Conservation (phyloP, 345 rosid species). For the Citrus inodora region DNA sequence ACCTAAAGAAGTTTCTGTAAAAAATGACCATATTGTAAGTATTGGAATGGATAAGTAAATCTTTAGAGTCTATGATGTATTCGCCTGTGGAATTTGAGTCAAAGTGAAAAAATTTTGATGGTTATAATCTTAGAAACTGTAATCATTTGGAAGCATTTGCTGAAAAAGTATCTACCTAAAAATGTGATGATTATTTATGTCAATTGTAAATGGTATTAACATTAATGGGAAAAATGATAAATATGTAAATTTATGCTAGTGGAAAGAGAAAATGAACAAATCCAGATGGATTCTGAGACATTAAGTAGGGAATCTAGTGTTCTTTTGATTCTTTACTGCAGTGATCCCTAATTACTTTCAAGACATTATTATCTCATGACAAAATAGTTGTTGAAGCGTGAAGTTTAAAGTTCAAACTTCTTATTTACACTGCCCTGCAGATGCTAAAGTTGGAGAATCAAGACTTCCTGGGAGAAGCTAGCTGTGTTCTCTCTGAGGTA, state of each 20-base stretch:
- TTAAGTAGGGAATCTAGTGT: not conserved
- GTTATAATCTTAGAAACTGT: not conserved
- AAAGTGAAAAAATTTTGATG: not conserved
- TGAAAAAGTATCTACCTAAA: not conserved
- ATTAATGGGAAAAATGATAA: not conserved
- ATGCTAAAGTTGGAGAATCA: conserved; percentile 56
- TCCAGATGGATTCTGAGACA: not conserved
- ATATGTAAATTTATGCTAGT: not conserved
- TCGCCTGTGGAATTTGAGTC: not conserved
- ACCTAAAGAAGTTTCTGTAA: not conserved
- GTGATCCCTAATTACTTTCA: not conserved
- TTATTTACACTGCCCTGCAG: conserved; percentile 30
- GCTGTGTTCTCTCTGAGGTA: conserved; percentile 64
- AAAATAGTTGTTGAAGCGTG: not conserved
- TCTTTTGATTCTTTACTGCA: not conserved
- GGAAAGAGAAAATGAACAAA: not conserved
- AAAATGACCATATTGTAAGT: not conserved
- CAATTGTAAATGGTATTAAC: not conserved
- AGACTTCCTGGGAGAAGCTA: conserved; percentile 79
- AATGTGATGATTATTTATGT: not conserved
- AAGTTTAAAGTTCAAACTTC: conserved; percentile 8
- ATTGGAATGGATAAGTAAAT: not conserved
- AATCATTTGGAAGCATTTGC: not conserved
- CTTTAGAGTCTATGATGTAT: not conserved
- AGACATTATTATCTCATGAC: not conserved